Evolutionary conservation across 75 land plant species (phyloP), one percentile per base, ranked within the genome.

Genomic region (Ceratopteris richardii): DNA sequence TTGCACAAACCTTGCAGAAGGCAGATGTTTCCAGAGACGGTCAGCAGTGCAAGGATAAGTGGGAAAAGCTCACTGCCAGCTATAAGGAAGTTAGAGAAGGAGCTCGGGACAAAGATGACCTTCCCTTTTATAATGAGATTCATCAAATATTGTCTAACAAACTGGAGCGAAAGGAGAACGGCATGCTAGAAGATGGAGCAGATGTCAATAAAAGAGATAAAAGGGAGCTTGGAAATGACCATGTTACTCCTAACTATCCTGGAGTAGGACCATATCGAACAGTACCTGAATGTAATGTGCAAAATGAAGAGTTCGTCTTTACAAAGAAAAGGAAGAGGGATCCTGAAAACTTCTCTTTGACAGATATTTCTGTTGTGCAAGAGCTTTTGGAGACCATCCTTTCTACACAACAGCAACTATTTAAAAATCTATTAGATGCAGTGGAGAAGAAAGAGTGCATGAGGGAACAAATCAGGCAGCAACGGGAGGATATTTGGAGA

Each of bases 21-120:
- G 78, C 73, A 41, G 22, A 47, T 3, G 29, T 72, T 11, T 58
- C 44, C 0, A 54, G 78, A 9, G 78, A 76, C 37, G 76, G 77
- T 0, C 78, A 76, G 64, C 78, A 73, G 43, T 76, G 78, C 60
- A 58, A 77, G 30, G 78, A 76, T 47, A 60, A 62, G 55, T 60
- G 66, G 64, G 60, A 44, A 51, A 67, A 58, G 31, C 28, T 60
- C 10, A 71, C 77, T 27, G 78, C 78, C 1, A 63, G 78, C 14
- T 76, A 76, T 64, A 76, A 76, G 64, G 78, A 76, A 41, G 78
- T 76, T 1, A 61, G 78, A 17, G 78, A 76, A 36, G 78, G 78
- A 13, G 19, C 44, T 7, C 66, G 74, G 40, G 58, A 72, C 29
- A 65, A 56, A 40, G 77, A 76, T n/a, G 78, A 76, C 22, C 65